Evolutionary conservation across 257 asterid genomes (phyloP), one percentile per base, ranked within the genome.

Genomic region (Solanum commersonii): DNA sequence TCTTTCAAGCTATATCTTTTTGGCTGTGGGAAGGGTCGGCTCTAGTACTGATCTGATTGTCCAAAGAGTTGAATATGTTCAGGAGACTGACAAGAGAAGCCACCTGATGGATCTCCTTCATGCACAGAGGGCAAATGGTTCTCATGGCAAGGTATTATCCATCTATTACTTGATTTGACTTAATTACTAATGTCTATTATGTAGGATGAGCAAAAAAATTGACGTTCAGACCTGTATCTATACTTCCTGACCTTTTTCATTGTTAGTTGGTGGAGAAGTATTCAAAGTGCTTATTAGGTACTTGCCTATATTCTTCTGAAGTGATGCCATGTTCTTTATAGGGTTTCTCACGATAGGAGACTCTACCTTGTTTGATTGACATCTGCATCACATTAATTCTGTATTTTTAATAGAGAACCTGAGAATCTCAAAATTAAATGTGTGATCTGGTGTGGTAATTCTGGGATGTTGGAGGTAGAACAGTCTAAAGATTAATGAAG

Each of bases 1-100:
- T 91, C 93, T 96, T 40, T 89, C 99, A 29, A 87, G 73, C 86
- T 96, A 96, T 59, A 88, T 96, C 83, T 95, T 96, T 92, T 90
- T 96, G 94, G 98, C 99, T 79, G 99, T 96, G 89, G 99, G 99
- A 60, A 94, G 99, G 92, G 99, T 96, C 90, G 99, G 99, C 87
- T 96, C 99, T 83, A 96, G 99, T 87, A 96, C 99, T 60, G 99
- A 96, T 91, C 92, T 96, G 93, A 96, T 95, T 87, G 98, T 93
- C 83, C 99, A 96, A 90, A 92, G 98, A 93, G 98, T 96, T 92
- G 99, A 96, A 89, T 96, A 91, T 88, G 99, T 96, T 89, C 98
- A 91, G 79, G 99, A 96, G 92, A 92, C 95, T 84, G 99, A 96
- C 92, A 96, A 96, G 91, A 92, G 99, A 92, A 96, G 99, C 92